A percentile compares a stretch with the other conserved stretches of the same genome.
phyloP scores from a whole-genome alignment of 495 filamentous ascomycete genomes.

The Neurospora sp. region DNA sequence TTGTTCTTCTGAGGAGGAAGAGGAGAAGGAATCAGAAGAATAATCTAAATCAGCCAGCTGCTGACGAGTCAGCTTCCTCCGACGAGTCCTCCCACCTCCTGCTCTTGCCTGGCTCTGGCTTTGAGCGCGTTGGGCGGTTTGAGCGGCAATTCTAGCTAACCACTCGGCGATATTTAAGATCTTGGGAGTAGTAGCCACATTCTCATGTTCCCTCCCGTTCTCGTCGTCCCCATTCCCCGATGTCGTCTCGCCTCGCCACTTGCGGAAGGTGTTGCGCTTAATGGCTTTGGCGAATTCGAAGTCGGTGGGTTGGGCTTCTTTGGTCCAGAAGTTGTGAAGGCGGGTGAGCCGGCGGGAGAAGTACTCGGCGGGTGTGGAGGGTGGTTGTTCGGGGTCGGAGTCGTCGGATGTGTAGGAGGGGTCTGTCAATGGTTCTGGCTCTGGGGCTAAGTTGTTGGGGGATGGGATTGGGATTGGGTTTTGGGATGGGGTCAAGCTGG shows the following conservation, averaged over 20 bases:
- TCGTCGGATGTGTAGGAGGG: neutral
- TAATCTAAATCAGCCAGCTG: neutral
- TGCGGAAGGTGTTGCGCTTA: neutral
- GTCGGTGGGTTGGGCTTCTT: neutral
- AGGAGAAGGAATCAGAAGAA: neutral
- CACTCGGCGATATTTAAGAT: neutral
- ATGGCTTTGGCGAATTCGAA: neutral
- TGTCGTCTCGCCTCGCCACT: neutral
- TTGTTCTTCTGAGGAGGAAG: conserved; percentile 30
- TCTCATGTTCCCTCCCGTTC: no score
- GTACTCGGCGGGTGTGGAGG: neutral
- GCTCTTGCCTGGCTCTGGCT: conserved; percentile 23
- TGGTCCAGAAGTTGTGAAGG: neutral
- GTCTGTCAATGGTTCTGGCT: neutral
- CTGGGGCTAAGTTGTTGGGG: neutral
- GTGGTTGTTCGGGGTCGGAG: neutral
- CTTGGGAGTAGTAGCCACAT: no score
- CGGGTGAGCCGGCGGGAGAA: neutral
- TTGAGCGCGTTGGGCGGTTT: no score
- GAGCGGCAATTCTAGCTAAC: neutral
- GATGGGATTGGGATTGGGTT: no score
- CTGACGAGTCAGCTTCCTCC: neutral
- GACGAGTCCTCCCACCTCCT: neutral
- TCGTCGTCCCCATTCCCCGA: no score
- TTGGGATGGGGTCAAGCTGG: no score